Evolutionary conservation across 2,329 filamentous ascomycete species (phyloP).

Genomic region (Neonectria punicea): DNA sequence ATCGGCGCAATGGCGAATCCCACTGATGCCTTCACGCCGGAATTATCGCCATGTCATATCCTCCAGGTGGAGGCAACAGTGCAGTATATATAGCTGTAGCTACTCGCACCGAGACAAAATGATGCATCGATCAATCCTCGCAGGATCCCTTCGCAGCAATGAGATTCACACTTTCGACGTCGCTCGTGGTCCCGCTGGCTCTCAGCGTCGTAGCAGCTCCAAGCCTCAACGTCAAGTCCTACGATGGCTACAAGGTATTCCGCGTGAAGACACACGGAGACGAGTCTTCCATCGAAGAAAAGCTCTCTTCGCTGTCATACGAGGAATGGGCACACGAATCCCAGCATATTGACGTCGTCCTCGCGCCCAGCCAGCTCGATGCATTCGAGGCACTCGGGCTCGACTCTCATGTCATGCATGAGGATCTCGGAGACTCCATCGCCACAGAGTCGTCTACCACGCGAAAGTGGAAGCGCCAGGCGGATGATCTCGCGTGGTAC

Average conservation of each 20-base stretch:
- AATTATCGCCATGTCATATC: neutral
- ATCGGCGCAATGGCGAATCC: neutral
- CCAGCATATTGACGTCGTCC: slow-evolving; percentile 46
- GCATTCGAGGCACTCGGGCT: slow-evolving; percentile 45
- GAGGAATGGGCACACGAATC: slow-evolving; percentile 36
- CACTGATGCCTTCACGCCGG: neutral
- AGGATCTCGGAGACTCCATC: slow-evolving; percentile 46
- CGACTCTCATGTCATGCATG: slow-evolving; percentile 44
- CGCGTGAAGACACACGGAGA: slow-evolving; percentile 57
- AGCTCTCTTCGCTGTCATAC: slow-evolving; percentile 42
- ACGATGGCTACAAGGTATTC: slow-evolving; percentile 53
- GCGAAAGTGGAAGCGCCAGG: slow-evolving; percentile 40
- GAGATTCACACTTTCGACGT: slow-evolving; percentile 31
- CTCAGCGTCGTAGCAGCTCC: slow-evolving; percentile 33
- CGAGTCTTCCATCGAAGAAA: slow-evolving; percentile 46
- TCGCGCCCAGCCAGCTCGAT: slow-evolving; percentile 43
- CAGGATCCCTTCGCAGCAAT: slow-evolving; percentile 15
- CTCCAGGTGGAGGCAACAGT: neutral
- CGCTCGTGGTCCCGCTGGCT: slow-evolving; percentile 28
- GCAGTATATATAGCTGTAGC: neutral
- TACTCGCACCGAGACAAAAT: neutral
- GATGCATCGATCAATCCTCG: neutral
- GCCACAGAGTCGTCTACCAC: slow-evolving; percentile 38
- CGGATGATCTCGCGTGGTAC: slow-evolving; percentile 55
- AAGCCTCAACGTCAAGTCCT: slow-evolving; percentile 35